Conservation (phyloP, 345 rosid species). For the Lumnitzera racemosa region DNA sequence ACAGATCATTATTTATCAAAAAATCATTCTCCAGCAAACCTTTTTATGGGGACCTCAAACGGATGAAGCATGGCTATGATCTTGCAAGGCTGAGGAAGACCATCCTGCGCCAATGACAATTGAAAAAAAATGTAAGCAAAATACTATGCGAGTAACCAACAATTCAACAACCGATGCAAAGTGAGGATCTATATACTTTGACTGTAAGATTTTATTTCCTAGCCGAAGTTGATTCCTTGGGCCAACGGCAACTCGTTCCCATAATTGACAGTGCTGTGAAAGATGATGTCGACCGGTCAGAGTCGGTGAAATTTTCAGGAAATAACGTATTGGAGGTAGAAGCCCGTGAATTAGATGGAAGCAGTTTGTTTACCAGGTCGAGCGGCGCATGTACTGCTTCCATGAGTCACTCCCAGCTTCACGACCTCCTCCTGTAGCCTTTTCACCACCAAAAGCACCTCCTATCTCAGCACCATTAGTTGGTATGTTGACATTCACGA, state of each 20-base stretch:
- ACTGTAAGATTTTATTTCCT: constrained; percentile 5
- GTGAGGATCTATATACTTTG: constrained; percentile 1
- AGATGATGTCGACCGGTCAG: background rate
- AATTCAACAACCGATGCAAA: background rate
- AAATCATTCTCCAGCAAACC: background rate
- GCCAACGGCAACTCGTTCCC: constrained; percentile 92
- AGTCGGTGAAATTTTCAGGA: background rate
- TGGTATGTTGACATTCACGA: constrained; percentile 91
- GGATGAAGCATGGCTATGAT: background rate
- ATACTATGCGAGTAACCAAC: background rate
- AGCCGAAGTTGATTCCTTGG: constrained; percentile 95
- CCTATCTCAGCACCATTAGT: constrained; percentile 99
- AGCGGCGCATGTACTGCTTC: constrained; percentile 98
- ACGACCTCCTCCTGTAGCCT: constrained; percentile 95
- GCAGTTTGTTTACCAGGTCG: constrained; percentile 62
- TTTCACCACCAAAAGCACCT: constrained; percentile 95
- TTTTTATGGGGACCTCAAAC: background rate
- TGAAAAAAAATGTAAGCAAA: background rate
- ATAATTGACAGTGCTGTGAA: constrained; percentile 79
- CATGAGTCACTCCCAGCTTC: constrained; percentile 99
- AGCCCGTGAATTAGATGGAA: background rate
- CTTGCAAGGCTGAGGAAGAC: background rate
- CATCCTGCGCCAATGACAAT: background rate
- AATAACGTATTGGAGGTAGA: background rate
- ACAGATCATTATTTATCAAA: background rate